Percentiles rank a stretch among this genome's conserved stretches.
Conservation (phyloP, 106 monocot genomes). For the Allium cepa region DNA sequence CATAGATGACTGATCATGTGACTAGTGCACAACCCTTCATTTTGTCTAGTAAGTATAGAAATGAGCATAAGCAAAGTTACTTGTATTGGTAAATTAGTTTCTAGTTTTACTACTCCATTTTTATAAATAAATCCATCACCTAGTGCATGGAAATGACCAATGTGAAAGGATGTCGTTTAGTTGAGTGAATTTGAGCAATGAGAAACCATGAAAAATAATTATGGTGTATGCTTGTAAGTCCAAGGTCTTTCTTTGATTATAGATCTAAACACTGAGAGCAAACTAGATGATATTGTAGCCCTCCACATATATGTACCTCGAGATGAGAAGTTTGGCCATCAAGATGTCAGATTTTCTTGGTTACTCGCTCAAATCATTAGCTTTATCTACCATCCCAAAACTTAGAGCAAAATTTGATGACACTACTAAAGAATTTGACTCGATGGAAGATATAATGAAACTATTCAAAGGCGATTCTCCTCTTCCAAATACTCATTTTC, state of each 20-base stretch:
- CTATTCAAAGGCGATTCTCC: slow-evolving; percentile 47
- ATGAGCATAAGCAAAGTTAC: too few relatives aligned
- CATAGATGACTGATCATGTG: too few relatives aligned
- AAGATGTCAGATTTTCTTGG: slow-evolving; percentile 77
- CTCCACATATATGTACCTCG: slow-evolving; percentile 70
- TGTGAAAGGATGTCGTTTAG: too few relatives aligned
- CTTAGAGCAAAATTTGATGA: slow-evolving; percentile 28
- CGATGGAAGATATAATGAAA: slow-evolving; percentile 40
- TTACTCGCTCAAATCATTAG: slow-evolving; percentile 47
- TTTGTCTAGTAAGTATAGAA: too few relatives aligned
- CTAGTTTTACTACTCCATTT: too few relatives aligned
- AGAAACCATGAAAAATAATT: background rate
- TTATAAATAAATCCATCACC: too few relatives aligned
- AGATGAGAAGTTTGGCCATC: slow-evolving; percentile 75
- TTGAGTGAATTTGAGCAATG: too few relatives aligned
- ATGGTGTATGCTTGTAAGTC: background rate
- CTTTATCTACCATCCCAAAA: slow-evolving; percentile 26
- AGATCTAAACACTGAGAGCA: slow-evolving; percentile 59
- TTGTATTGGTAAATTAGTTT: too few relatives aligned
- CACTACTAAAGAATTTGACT: slow-evolving; percentile 52
- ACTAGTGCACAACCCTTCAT: too few relatives aligned
- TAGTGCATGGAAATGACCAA: too few relatives aligned
- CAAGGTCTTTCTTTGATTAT: background rate
- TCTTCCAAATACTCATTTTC: slow-evolving; percentile 14
- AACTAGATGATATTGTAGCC: slow-evolving; percentile 19